Evolutionary conservation across 2,329 filamentous ascomycete species (phyloP), one percentile per base, ranked within the genome.

Genomic region (Mycosphaerella arachidis): DNA sequence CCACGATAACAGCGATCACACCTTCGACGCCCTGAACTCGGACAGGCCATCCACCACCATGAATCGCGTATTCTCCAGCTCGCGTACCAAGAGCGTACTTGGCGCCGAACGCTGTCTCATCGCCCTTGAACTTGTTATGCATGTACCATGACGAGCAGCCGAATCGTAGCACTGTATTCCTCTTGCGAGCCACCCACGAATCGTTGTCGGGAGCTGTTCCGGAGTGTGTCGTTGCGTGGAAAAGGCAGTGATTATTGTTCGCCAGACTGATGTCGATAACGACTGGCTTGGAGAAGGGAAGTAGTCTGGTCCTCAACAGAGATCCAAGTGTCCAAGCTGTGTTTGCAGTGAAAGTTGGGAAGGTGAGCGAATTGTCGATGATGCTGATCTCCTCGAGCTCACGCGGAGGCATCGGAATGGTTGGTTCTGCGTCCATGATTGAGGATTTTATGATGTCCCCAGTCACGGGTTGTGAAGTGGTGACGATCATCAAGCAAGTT

Each of bases 1-100:
- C 87, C 18, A 92, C 85, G 27, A 92, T 85, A 0, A 91, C 86
- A 0, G 84, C 90, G 8, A 92, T 86, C 3, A 91, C 76, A 0
- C 89, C 90, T 75, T 92, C 89, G 1, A 92, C 88, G 0, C 88
- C 88, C 56, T 77, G 77, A 6, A 93, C 89, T 7, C 85, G 80
- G 33, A 93, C 82, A 0, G 90, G 90, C 63, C 90, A 85, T 0
- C 81, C 90, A 24, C 90, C 90, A 0, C 90, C 90, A 73, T 92
- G 89, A 63, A 92, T 89, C 0, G 89, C 89, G 77, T 89, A 93
- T 33, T 83, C 78, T 56, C 81, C 79, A 53, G 81, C 81, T 45
- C 77, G 75, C 57, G 74, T 74, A 6, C 82, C 81, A 69, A 92
- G 76, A 35, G 81, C 85, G 70, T 84, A 89, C 71, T 88, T 88